These are phyloP conservation scores for Fusarium anguioides DNA, from an alignment of 2,329 filamentous ascomycete genomes.

Conservation along the genomic window DNA sequence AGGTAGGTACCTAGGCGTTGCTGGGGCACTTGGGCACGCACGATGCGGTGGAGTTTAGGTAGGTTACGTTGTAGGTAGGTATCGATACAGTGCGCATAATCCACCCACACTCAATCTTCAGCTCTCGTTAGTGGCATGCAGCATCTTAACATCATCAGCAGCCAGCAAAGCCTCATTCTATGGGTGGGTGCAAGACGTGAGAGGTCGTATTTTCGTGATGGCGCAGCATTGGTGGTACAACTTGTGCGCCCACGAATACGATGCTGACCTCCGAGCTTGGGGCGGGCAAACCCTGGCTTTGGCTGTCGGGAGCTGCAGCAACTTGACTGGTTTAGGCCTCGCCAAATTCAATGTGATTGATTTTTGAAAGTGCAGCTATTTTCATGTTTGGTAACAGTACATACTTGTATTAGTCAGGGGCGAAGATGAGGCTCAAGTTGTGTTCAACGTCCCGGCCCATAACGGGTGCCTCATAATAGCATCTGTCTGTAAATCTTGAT, in stretches of 20 bases:
- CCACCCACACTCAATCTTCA: not conserved
- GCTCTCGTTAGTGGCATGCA: not conserved
- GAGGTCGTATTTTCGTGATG: conserved; percentile 21
- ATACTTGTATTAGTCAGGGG: not conserved
- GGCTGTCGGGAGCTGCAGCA: conserved; percentile 17
- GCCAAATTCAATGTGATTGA: not conserved
- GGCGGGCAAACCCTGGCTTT: conserved; percentile 11
- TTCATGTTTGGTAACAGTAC: not conserved
- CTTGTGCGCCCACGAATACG: conserved; percentile 34
- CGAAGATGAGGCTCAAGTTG: conserved; percentile 6
- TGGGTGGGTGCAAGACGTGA: conserved; percentile 10
- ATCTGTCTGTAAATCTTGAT: not conserved
- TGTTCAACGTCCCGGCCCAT: not conserved
- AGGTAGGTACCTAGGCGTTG: conserved; percentile 31
- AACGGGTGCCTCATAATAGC: not conserved
- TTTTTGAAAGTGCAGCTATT: not conserved
- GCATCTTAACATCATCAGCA: conserved; percentile 9
- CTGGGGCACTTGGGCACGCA: conserved; percentile 12
- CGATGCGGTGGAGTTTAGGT: conserved; percentile 6
- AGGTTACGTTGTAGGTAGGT: not conserved
- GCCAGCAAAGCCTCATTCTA: conserved; percentile 19
- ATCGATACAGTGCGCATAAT: conserved; percentile 23
- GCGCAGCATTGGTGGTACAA: conserved; percentile 32
- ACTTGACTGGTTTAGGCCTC: conserved; percentile 17
- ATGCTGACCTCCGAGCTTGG: conserved; percentile 34